These are phyloP conservation scores for Populus hybrid DNA, from an alignment of 441 rosid genomes.

Conservation along the genomic window DNA sequence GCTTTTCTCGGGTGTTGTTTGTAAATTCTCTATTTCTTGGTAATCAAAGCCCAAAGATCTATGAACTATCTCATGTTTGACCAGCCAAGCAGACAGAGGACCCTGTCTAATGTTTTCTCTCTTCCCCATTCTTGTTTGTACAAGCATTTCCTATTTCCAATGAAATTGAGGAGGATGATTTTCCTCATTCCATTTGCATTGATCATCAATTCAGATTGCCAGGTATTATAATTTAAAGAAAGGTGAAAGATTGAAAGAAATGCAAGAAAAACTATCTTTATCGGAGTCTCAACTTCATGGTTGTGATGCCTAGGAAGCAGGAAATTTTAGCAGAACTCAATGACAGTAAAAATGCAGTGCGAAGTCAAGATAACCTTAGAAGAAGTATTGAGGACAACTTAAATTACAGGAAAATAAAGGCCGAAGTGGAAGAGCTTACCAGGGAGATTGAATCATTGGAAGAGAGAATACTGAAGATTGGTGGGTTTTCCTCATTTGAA, in stretches of 20 bases:
- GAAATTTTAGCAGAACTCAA: slow-evolving; percentile 64
- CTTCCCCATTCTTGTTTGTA: background rate
- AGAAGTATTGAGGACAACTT: slow-evolving; percentile 94
- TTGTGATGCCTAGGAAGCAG: slow-evolving; percentile 51
- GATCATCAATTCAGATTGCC: slow-evolving; percentile 26
- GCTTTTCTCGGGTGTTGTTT: background rate
- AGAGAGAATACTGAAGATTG: slow-evolving; percentile 62
- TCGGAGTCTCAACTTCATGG: slow-evolving; percentile 67
- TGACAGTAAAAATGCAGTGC: slow-evolving; percentile 56
- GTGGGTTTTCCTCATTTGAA: slow-evolving; percentile 72
- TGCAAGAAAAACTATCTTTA: slow-evolving; percentile 62
- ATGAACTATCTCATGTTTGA: background rate
- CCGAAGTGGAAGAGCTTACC: slow-evolving; percentile 69
- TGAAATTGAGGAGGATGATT: slow-evolving; percentile 1
- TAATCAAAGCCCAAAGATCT: slow-evolving; percentile 1
- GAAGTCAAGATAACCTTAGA: slow-evolving; percentile 65
- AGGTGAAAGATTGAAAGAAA: slow-evolving; percentile 69
- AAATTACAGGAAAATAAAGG: slow-evolving; percentile 88
- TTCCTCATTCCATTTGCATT: slow-evolving; percentile 24
- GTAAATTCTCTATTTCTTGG: slow-evolving; percentile 3
- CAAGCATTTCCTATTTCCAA: no score
- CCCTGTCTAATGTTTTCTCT: background rate
- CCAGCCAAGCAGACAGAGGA: slow-evolving; percentile 1
- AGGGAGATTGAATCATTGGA: slow-evolving; percentile 81
- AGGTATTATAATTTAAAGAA: slow-evolving; percentile 76